phyloP scores from a whole-genome alignment of 2,329 filamentous ascomycete species.

The Ophiostoma triangulosporum region DNA sequence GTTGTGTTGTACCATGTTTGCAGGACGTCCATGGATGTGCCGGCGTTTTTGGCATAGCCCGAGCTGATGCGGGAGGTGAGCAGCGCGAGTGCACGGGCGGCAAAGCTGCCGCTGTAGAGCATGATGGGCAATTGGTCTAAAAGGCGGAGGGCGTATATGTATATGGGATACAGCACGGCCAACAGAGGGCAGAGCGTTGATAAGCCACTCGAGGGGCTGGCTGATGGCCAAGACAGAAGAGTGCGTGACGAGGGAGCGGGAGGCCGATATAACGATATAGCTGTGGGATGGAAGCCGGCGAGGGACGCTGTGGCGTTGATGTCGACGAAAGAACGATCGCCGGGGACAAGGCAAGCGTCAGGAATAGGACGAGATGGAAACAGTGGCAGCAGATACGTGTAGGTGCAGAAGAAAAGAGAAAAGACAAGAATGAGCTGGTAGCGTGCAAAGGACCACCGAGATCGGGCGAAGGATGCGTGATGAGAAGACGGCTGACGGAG shows the following conservation, averaged over 20 bases:
- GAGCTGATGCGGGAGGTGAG: slow-evolving; percentile 1
- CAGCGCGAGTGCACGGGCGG: slow-evolving; percentile 5
- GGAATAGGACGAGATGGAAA: neutral
- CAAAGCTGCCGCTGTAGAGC: slow-evolving; percentile 4
- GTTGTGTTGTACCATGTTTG: slow-evolving; percentile 47
- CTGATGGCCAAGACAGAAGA: neutral
- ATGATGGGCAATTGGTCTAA: neutral
- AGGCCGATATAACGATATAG: neutral
- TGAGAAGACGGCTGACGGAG: neutral
- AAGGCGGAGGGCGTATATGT: neutral
- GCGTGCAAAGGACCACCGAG: neutral
- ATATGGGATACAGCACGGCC: neutral
- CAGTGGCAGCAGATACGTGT: neutral
- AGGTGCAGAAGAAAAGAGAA: too few species aligned
- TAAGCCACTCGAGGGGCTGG: neutral
- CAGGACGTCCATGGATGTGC: slow-evolving; percentile 28
- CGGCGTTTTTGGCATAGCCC: slow-evolving; percentile 22
- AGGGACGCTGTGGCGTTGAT: neutral
- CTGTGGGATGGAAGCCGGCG: neutral
- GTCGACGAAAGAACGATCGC: neutral
- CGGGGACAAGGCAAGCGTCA: neutral
- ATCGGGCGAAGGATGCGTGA: neutral
- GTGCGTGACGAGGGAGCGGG: neutral
- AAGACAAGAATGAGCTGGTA: too few species aligned
- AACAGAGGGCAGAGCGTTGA: neutral